These are phyloP conservation scores for Penicillium sp. DNA, from an alignment of 2,329 filamentous ascomycete species.

Conservation along the genomic window DNA sequence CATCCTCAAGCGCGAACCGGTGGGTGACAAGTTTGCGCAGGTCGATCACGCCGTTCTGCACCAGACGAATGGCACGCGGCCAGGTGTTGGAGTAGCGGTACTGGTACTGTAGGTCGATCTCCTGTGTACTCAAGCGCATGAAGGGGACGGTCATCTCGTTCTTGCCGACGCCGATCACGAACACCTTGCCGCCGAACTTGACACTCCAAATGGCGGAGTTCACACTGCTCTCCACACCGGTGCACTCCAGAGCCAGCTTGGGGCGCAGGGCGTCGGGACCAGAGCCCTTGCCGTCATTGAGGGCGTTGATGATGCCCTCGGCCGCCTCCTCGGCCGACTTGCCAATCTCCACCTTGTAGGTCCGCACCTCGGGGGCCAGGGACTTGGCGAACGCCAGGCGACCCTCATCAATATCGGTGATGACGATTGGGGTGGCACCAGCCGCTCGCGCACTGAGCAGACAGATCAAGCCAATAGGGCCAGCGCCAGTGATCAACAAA, in stretches of 20 bases:
- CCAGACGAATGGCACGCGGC: slow-evolving; percentile 85
- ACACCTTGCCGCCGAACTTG: slow-evolving; percentile 95
- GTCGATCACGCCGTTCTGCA: slow-evolving; percentile 80
- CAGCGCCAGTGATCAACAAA: slow-evolving; percentile 85
- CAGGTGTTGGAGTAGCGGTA: slow-evolving; percentile 96
- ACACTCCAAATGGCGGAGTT: slow-evolving; percentile 80
- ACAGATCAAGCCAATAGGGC: slow-evolving; percentile 88
- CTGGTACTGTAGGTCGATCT: slow-evolving; percentile 94
- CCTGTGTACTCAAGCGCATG: slow-evolving; percentile 84
- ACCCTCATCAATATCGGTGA: slow-evolving; percentile 90
- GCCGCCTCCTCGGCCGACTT: slow-evolving; percentile 66
- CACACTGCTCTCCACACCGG: slow-evolving; percentile 87
- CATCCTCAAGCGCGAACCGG: slow-evolving; percentile 79
- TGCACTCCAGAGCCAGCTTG: slow-evolving; percentile 82
- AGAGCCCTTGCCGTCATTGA: slow-evolving; percentile 52
- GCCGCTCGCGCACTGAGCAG: slow-evolving; percentile 80
- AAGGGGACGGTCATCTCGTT: slow-evolving; percentile 95
- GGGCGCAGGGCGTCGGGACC: slow-evolving; percentile 66
- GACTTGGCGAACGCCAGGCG: slow-evolving; percentile 80
- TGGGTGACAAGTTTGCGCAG: slow-evolving; percentile 83
- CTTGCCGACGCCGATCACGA: slow-evolving; percentile 92
- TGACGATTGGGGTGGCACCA: slow-evolving; percentile 84
- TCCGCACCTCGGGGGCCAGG: slow-evolving; percentile 73
- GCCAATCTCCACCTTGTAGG: slow-evolving; percentile 56
- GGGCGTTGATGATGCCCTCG: slow-evolving; percentile 63